phyloP scores from a whole-genome alignment of 768 basidiomycete genomes.

The Chlorophyllum brunneum region DNA sequence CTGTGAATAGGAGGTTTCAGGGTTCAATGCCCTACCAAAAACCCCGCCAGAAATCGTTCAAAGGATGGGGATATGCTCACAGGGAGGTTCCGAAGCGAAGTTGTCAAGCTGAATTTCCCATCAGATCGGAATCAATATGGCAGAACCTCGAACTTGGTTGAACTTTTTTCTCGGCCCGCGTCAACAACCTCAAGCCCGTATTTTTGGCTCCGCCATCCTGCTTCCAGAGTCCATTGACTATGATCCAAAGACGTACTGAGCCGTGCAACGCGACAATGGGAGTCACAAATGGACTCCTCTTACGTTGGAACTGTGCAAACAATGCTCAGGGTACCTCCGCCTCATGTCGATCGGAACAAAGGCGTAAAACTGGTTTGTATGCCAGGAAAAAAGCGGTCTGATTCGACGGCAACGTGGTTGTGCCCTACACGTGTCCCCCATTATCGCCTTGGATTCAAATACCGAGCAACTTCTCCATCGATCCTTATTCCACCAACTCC shows the following conservation, averaged over 20 bases:
- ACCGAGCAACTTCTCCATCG: constrained; percentile 26
- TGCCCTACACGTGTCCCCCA: constrained; percentile 23
- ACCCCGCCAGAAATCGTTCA: background rate
- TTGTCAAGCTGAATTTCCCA: constrained; percentile 1
- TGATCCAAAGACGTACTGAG: constrained; percentile 4
- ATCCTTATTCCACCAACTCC: constrained; percentile 27
- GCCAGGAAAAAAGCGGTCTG: constrained; percentile 3
- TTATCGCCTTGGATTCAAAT: constrained; percentile 23
- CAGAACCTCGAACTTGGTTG: background rate
- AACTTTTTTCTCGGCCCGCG: background rate
- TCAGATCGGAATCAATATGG: constrained; percentile 1
- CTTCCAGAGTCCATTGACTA: background rate
- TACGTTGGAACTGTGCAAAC: constrained; percentile 7
- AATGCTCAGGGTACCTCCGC: constrained; percentile 9
- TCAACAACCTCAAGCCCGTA: background rate
- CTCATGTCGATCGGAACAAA: constrained; percentile 18
- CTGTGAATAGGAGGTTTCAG: background rate
- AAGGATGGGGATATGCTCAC: background rate
- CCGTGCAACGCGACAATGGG: background rate
- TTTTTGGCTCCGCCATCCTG: background rate
- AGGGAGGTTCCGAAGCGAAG: background rate
- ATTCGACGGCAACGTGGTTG: constrained; percentile 23
- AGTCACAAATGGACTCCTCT: background rate
- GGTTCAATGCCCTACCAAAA: too few relatives aligned
- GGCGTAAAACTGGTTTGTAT: constrained; percentile 3